Evolutionary conservation across 2,329 filamentous ascomycete genomes (phyloP), one percentile per base, ranked within the genome.

Genomic region (Sporothrix curviconia): DNA sequence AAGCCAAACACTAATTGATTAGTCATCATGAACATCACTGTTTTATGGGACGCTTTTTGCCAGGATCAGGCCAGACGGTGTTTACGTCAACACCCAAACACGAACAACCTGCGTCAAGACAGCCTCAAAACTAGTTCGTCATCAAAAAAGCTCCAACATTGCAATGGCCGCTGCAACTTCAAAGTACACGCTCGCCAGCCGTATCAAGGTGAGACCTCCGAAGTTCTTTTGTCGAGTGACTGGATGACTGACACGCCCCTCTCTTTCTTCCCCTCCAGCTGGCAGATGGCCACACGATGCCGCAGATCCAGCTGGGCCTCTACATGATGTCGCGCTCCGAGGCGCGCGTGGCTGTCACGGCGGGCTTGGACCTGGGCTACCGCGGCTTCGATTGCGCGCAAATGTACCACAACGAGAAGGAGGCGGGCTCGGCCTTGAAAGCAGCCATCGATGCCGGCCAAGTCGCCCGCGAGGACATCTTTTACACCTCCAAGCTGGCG

Each of bases 401-500:
- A 61, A 78, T 78, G 76, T 81, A 81, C 63, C 69, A 80, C 66
- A 94, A 94, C 61, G 90, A 94, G 70, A 75, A 75, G 36, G 80
- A 89, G 63, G 82, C 85, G 14, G 89, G 88, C 1, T 72, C 76
- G 32, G 85, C 86, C 8, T 86, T 94, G 61, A 68, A 69, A 3
- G 72, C 37, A 72, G 74, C 54, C 8, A 19, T 25, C 3, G 49
- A 7, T 0, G 17, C 69, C 0, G 15, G 34, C 17, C 76, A 74
- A 0, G 68, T 90, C 28, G 79, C 76, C 61, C 80, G 89, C 5
- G 80, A 85, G 57, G 84, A 92, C 65, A 75, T 94, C 55, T 89
- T 89, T 70, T 92, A 89, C 69, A 94, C 89, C 0, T 87, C 85
- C 36, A 95, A 94, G 73, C 78, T 94, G 14, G 83, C 83, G 1